phyloP scores from a whole-genome alignment of 1,139 yeast species.

The Geotrichum histeridarum region DNA sequence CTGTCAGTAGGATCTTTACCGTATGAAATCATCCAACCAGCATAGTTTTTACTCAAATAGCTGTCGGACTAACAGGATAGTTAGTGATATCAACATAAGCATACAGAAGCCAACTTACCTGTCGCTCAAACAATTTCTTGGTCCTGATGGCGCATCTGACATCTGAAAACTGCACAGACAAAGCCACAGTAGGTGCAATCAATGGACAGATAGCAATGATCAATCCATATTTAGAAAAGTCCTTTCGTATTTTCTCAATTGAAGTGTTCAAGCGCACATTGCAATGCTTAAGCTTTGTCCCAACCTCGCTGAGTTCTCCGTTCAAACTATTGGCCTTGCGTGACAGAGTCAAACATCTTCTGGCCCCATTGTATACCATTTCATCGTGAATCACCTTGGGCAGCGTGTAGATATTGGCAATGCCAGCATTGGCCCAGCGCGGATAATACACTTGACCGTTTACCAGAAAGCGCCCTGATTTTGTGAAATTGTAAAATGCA shows the following conservation, averaged over 20 bases:
- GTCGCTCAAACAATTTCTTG: slow-evolving; percentile 44
- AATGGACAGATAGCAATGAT: slow-evolving; percentile 63
- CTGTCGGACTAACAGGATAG: slow-evolving; percentile 28
- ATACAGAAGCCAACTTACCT: too few species aligned
- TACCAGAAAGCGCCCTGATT: slow-evolving; percentile 53
- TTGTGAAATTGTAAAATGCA: slow-evolving; percentile 51
- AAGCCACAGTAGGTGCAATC: slow-evolving; percentile 58
- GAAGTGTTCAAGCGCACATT: slow-evolving; percentile 38
- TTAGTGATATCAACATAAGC: too few species aligned
- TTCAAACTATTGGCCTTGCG: slow-evolving; percentile 17
- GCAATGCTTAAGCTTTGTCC: slow-evolving; percentile 15
- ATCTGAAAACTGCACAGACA: slow-evolving; percentile 59
- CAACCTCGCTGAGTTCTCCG: slow-evolving; percentile 8
- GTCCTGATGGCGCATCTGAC: slow-evolving; percentile 62
- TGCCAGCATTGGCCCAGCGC: slow-evolving; percentile 31
- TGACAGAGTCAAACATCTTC: slow-evolving; percentile 42
- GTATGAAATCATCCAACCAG: slow-evolving; percentile 60
- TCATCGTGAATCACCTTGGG: slow-evolving; percentile 37
- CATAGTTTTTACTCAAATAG: slow-evolving; percentile 41
- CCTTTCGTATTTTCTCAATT: slow-evolving; percentile 42
- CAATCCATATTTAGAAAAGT: slow-evolving; percentile 55
- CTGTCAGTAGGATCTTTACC: slow-evolving; percentile 65
- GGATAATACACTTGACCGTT: slow-evolving; percentile 53
- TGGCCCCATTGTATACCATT: slow-evolving; percentile 34
- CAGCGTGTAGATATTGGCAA: slow-evolving; percentile 25